These are phyloP conservation scores for Exophiala spinifera DNA, from an alignment of 2,329 filamentous ascomycete genomes.

Conservation along the genomic window DNA sequence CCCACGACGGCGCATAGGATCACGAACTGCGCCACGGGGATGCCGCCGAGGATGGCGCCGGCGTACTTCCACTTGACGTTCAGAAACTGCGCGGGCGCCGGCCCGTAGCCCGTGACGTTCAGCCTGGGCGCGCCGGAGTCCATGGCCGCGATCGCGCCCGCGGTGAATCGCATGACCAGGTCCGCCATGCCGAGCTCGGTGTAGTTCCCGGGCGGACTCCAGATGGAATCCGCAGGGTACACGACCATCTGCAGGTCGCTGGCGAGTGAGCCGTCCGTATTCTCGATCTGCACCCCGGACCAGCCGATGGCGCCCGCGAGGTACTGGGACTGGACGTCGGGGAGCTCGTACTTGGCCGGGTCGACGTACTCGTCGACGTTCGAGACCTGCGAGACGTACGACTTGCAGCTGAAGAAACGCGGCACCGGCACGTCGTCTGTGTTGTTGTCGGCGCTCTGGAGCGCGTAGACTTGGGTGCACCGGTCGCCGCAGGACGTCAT, in stretches of 20 bases:
- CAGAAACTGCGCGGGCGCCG: constrained; percentile 80
- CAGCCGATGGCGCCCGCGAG: constrained; percentile 24
- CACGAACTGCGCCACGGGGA: constrained; percentile 21
- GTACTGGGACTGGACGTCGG: constrained; percentile 15
- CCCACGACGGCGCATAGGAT: constrained; percentile 16
- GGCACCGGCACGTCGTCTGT: constrained; percentile 30
- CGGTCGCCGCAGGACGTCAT: constrained; percentile 18
- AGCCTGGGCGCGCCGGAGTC: constrained; percentile 15
- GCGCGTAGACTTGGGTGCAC: constrained; percentile 18
- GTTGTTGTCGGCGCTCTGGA: constrained; percentile 21
- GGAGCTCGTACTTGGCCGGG: constrained; percentile 7
- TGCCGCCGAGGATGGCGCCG: constrained; percentile 15
- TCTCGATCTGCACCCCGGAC: constrained; percentile 10
- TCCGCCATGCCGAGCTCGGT: constrained; percentile 10
- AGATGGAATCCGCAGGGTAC: constrained; percentile 33
- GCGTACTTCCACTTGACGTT: constrained; percentile 60
- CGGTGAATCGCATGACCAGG: constrained; percentile 20
- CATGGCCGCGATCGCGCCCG: constrained; percentile 17
- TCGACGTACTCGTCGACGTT: constrained; percentile 4
- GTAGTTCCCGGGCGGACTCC: constrained; percentile 13
- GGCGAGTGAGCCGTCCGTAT: background rate
- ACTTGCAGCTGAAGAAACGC: constrained; percentile 21
- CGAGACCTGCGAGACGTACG: constrained; percentile 16
- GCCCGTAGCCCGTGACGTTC: constrained; percentile 68
- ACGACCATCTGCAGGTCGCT: constrained; percentile 11